phyloP scores from a whole-genome alignment of 768 basidiomycete species.

The Amylocystis lapponica region DNA sequence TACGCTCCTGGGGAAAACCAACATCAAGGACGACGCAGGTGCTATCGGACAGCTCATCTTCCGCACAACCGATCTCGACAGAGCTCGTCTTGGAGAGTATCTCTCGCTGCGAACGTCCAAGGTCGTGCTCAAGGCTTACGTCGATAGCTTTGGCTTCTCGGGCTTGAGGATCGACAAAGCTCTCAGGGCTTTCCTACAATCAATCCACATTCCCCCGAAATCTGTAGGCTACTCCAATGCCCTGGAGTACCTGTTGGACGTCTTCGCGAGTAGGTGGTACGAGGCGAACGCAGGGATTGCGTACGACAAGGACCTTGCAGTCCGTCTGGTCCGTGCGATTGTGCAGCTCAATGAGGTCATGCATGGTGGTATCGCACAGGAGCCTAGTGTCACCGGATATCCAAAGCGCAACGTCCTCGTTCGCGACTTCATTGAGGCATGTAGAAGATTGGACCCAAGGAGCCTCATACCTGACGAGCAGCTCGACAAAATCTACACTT shows the following conservation, averaged over 20 bases:
- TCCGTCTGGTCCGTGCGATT: constrained; percentile 72
- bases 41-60: constrained; percentile 77
- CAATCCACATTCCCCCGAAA: constrained; percentile 59
- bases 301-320: constrained; percentile 77
- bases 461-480: constrained; percentile 68
- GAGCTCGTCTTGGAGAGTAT: constrained; percentile 78
- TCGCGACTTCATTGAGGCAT: constrained; percentile 80
- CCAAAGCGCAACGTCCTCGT: constrained; percentile 55
- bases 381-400: constrained; percentile 49
- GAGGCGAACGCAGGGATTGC: constrained; percentile 76
- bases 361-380: constrained; percentile 66
- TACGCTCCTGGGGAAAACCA: constrained; percentile 59
- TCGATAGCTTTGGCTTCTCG: constrained; percentile 83
- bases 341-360: constrained; percentile 86
- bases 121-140: constrained; percentile 71
- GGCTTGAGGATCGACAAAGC: constrained; percentile 85
- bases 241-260: constrained; percentile 70
- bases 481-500: constrained; percentile 72
- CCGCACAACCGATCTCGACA: constrained; percentile 79
- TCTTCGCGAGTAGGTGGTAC: constrained; percentile 87
- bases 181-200: constrained; percentile 82
- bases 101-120: constrained; percentile 70
- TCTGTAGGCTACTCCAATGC: constrained; percentile 33
- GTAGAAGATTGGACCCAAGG: constrained; percentile 71
- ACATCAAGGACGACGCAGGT: constrained; percentile 56